A percentile compares a stretch with the other conserved stretches of the same genome.
Conservation (phyloP, 176 grass and related monocot genomes). For the Alopecurus myosuroides region DNA sequence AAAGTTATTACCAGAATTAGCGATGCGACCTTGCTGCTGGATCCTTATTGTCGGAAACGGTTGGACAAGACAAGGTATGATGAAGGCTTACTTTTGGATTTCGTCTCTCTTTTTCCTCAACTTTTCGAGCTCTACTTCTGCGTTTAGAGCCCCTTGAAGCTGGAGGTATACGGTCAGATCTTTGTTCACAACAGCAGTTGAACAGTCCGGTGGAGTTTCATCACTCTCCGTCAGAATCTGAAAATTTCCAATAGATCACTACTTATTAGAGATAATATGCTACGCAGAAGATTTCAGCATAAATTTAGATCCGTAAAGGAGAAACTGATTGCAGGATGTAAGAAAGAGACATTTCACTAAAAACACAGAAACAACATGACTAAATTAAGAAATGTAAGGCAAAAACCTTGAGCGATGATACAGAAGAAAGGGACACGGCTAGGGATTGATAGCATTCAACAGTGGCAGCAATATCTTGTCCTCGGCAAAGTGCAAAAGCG, state of each 20-base stretch:
- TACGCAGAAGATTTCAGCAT: neutral
- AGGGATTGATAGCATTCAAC: constrained; percentile 54
- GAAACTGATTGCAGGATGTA: constrained; percentile 4
- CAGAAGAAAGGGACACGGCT: constrained; percentile 55
- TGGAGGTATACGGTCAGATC: constrained; percentile 79
- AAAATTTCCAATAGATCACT: constrained; percentile 19
- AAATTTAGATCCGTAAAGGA: neutral
- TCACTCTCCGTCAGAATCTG: constrained; percentile 57
- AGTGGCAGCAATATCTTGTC: constrained; percentile 30
- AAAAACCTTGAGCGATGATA: constrained; percentile 65
- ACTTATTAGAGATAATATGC: neutral
- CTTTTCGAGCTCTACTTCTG: constrained; percentile 71
- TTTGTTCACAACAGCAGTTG: constrained; percentile 79
- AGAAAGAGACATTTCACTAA: neutral
- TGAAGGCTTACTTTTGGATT: constrained; percentile 53
- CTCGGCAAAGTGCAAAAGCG: constrained; percentile 65
- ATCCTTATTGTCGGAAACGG: neutral
- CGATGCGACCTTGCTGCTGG: neutral
- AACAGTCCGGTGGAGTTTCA: constrained; percentile 54
- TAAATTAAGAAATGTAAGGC: neutral
- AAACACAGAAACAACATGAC: neutral
- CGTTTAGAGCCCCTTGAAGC: constrained; percentile 81
- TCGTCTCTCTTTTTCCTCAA: constrained; percentile 76
- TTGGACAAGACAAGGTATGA: neutral
- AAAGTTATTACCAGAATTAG: neutral